Evolutionary conservation across 2,329 filamentous ascomycete species (phyloP), one percentile per base, ranked within the genome.

Genomic region (Pseudogymnoascus sp.): DNA sequence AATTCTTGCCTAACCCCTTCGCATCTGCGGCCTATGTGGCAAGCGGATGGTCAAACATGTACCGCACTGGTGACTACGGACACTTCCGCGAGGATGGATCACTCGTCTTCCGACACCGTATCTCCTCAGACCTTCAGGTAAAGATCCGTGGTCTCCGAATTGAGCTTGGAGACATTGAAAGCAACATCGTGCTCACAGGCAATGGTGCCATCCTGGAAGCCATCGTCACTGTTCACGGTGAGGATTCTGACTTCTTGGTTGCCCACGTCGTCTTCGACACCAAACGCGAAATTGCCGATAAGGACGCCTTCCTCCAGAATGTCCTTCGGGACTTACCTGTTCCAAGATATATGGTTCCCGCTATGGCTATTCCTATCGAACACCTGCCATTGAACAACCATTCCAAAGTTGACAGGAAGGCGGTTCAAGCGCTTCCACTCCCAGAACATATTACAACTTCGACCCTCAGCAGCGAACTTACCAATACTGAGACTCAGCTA

Each of bases 91-190:
- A 62, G 4, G 70, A 74, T 61, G 74, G 73, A 17, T 41, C 67
- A 0, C 60, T 76, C 9, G 61, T 70, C 6, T 68, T 74, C 60
- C 42, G 69, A 5, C 71, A 71, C 4, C 71, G 75, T 4, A 70
- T 74, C 13, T 65, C 58, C 15, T 72, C 71, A 7, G 74, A 77
- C 61, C 69, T 68, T 2, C 71, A 74, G 39, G 65, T 76, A 59
- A 77, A 77, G 65, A 62, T 78, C 1, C 67, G 72, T 8, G 76
- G 76, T 0, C 31, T 75, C 15, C 70, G 76, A 3, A 74, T 79
- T 25, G 77, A 81, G 13, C 66, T 80, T 0, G 65, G 68, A n/a
- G 79, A 80, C 12, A 74, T 81, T 12, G 74, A 74, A 59, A 62
- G 63, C 15, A 60, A 29, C 58, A 71, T 78, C 39, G 25, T 65